Evolutionary conservation across 2,329 filamentous ascomycete genomes (phyloP).

Genomic region (Pseudogymnoascus pannorum): DNA sequence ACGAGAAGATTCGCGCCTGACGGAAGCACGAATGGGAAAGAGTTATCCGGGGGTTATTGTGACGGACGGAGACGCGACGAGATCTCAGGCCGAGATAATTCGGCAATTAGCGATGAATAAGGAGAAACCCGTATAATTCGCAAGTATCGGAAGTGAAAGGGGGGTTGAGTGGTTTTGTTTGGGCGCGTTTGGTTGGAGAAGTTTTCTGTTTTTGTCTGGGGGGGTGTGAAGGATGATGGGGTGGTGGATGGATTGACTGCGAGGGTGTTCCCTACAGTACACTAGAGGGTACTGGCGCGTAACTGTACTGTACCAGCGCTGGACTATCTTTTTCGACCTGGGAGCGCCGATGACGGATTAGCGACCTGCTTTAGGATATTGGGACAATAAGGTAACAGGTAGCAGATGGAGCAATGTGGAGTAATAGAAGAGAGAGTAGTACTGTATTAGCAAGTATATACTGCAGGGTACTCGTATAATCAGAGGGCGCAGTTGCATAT

Average conservation of each 20-base stretch:
- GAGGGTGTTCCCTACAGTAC: neutral
- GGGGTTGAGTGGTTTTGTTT: neutral
- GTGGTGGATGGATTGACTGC: neutral
- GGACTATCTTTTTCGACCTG: neutral
- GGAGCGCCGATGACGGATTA: neutral
- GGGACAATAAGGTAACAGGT: neutral
- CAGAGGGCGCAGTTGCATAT: neutral
- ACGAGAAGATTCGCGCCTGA: conserved; percentile 5
- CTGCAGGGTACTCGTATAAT: neutral
- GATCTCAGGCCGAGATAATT: neutral
- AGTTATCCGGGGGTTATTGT: neutral
- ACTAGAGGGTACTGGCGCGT: neutral
- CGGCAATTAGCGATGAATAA: neutral
- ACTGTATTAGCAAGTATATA: neutral
- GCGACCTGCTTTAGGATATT: neutral
- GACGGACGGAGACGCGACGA: neutral
- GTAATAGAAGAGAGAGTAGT: neutral
- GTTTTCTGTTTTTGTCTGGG: conserved; percentile 3
- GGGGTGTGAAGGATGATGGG: neutral
- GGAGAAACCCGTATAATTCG: neutral
- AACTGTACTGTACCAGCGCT: too few species aligned
- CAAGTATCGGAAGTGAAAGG: neutral
- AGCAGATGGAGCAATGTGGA: neutral
- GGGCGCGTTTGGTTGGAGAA: neutral
- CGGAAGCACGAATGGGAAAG: conserved; percentile 8